Base-by-base conservation (phyloP, 176 grass and related monocot genomes). In the Cenchrus americanus region DNA sequence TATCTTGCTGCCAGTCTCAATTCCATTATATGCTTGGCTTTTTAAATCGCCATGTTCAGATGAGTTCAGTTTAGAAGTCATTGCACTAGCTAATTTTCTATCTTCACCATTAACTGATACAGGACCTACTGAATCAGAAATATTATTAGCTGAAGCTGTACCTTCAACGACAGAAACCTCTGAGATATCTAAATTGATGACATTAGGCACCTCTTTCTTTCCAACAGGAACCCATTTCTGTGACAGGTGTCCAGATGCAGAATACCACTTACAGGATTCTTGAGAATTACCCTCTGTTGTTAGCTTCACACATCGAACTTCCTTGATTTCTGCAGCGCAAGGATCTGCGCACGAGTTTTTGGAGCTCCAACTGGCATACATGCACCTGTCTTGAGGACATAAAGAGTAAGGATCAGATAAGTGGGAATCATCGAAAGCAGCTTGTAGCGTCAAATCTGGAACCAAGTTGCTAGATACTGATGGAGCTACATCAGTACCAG, bases 211-310 rank as follows among this genome's bases (percentile, higher is more conserved):
- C 21, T 89, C 75, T 70, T 86, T 89, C 75, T 76, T 89, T 42
- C 47, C 79, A 43, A 92, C 57, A 71, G 90, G 86, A 75, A 89
- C 79, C 86, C 83, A 92, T 48, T 89, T 92, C 62, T 86, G 86
- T 73, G 80, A 64, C 57, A 83, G 27, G 1, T 82, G 47, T 42
- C 54, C 83, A 80, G 83, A 18, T 71, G 67, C 13, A 75, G 73
- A 59, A 74, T 80, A 68, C 58, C 66, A 82, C 41, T 76, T 89
- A 76, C 53, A 51, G 12, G 17, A 62, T 89, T 89, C 77, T 53
- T 62, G 72, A 73, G 77, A 57, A 48, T 60, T 77, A 82, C 41
- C 77, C 41, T 89, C 78, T 10, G 48, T 58, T 42, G 60, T 49
- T 75, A 77, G 22, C n/a, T 86, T 89, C 47, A 86, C 55, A 68